Percentiles rank a stretch among this genome's conserved stretches.
Evolutionary conservation across 2,329 filamentous ascomycete genomes (phyloP).

Genomic region (Fusarium solani-melongenae): DNA sequence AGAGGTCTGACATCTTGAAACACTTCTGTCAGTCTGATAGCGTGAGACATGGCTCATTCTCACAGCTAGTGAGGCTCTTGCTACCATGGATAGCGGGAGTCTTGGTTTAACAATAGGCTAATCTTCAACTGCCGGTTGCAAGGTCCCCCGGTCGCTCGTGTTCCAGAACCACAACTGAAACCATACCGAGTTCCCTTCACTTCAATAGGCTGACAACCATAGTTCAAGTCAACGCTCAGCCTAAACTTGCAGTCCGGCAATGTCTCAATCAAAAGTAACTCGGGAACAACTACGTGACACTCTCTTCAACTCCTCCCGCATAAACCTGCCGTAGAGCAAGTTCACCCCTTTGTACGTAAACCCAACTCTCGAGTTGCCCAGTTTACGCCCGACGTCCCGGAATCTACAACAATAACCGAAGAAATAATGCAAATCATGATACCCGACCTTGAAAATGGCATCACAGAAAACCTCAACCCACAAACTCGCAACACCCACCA

Average conservation of each 20-base stretch:
- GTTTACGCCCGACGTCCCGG: not conserved
- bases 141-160: not conserved
- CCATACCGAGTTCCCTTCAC: not conserved
- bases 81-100: not conserved
- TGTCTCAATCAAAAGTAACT: not conserved
- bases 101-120: not conserved
- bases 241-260: not conserved
- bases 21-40: not conserved
- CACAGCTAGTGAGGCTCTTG: not conserved
- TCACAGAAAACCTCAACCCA: not conserved
- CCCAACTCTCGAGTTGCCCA: not conserved
- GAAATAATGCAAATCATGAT: not conserved
- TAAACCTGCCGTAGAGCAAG: not conserved
- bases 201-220: not conserved
- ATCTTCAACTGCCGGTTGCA: not conserved
- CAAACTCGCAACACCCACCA: not conserved
- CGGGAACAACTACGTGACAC: not conserved
- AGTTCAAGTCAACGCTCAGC: not conserved
- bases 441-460: not conserved
- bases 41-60: not conserved
- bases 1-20: not conserved
- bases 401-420: not conserved
- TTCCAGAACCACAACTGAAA: not conserved
- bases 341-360: not conserved
- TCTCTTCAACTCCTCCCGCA: not conserved